Conservation (phyloP, 768 basidiomycete species). For the Amanita thiersii region DNA sequence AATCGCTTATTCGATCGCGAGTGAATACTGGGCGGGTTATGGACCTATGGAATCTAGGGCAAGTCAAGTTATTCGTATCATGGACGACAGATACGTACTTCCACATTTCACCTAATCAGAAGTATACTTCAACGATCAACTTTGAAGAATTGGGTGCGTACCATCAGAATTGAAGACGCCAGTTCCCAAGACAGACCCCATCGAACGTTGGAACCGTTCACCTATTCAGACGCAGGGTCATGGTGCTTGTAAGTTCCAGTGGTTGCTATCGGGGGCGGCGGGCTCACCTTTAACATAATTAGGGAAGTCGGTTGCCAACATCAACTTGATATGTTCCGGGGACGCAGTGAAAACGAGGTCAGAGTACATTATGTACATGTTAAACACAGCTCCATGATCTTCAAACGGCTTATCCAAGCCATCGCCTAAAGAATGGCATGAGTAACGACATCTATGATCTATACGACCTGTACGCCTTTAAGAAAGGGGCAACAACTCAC, state of each 20-base stretch:
- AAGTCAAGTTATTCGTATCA: neutral
- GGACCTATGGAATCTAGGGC: slow-evolving; percentile 46
- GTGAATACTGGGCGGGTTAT: slow-evolving; percentile 61
- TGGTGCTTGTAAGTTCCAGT: neutral
- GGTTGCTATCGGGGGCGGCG: neutral
- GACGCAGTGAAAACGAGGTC: slow-evolving; percentile 38
- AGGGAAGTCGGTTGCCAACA: slow-evolving; percentile 48
- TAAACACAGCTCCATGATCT: slow-evolving; percentile 32
- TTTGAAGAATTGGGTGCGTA: slow-evolving; percentile 14
- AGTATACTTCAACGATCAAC: neutral
- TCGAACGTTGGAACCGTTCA: slow-evolving; percentile 31
- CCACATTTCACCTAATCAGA: slow-evolving; percentile 26
- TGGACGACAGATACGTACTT: slow-evolving; percentile 16
- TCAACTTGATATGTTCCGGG: slow-evolving; percentile 49
- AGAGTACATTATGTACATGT: slow-evolving; percentile 36
- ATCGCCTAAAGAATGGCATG: slow-evolving; percentile 26
- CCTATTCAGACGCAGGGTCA: slow-evolving; percentile 24
- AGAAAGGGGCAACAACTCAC: slow-evolving; percentile 18
- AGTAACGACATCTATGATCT: neutral
- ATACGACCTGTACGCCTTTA: too few species aligned
- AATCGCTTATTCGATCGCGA: slow-evolving; percentile 51
- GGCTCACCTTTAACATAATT: slow-evolving; percentile 50
- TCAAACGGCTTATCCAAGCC: slow-evolving; percentile 26
- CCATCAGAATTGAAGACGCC: slow-evolving; percentile 70
- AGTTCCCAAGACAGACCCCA: slow-evolving; percentile 45